These are phyloP conservation scores for Acrocalymma vagum DNA, from an alignment of 2,329 filamentous ascomycete genomes.

Conservation along the genomic window DNA sequence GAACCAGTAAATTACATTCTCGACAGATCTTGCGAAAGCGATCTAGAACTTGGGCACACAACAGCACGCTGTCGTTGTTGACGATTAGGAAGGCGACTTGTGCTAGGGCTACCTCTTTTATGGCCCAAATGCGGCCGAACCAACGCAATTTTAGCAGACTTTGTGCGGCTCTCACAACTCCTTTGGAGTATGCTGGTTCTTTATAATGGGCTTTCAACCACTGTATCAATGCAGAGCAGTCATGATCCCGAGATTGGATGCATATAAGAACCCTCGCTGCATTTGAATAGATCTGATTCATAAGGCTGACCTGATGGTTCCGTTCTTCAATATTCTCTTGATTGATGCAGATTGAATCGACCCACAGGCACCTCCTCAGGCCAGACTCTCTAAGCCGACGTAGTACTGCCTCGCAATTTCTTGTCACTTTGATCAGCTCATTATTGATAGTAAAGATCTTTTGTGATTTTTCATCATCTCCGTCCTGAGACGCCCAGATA, in stretches of 20 bases:
- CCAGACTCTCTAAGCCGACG: constrained; percentile 9
- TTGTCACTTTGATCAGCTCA: constrained; percentile 17
- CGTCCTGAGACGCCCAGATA: constrained; percentile 20
- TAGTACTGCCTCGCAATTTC: constrained; percentile 19
- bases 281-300: constrained; percentile 15
- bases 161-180: too few relatives aligned
- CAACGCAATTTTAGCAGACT: constrained; percentile 14
- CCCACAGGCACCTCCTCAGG: constrained; percentile 16
- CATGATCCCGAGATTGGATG: background rate
- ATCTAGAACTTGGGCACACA: background rate
- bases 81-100: constrained; percentile 6
- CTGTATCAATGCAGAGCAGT: background rate
- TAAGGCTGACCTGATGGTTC: constrained; percentile 19
- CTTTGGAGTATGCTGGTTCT: too few relatives aligned
- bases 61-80: constrained; percentile 6
- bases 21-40: background rate
- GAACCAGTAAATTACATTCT: background rate
- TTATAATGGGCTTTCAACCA: background rate
- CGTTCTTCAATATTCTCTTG: constrained; percentile 19
- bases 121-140: constrained; percentile 23
- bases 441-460: constrained; percentile 3
- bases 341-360: constrained; percentile 30
- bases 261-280: background rate
- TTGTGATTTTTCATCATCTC: constrained; percentile 8
- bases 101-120: constrained; percentile 24